phyloP scores from a whole-genome alignment of 2,329 filamentous ascomycete species.

The Lecanosticta acicola region DNA sequence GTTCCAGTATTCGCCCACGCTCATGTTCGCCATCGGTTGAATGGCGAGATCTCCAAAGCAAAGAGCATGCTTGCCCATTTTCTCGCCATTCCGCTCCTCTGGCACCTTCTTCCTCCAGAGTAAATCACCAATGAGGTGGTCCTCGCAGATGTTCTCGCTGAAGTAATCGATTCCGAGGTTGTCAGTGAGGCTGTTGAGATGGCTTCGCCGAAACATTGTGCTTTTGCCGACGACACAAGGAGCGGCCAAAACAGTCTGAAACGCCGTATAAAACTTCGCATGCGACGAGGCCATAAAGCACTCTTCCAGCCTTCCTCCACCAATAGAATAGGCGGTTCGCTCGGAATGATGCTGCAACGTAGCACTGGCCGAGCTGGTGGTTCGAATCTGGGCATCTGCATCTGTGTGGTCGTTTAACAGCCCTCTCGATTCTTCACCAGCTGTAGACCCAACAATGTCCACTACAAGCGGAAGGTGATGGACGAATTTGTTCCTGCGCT shows the following conservation, averaged over 20 bases:
- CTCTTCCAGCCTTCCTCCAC: conserved; percentile 84
- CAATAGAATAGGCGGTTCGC: conserved; percentile 32
- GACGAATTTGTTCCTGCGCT: conserved; percentile 70
- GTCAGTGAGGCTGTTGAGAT: conserved; percentile 68
- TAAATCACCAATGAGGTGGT: conserved; percentile 88
- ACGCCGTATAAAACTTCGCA: conserved; percentile 95
- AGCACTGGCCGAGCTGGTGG: conserved; percentile 22
- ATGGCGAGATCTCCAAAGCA: conserved; percentile 81
- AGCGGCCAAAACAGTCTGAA: conserved; percentile 85
- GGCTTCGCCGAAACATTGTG: conserved; percentile 94
- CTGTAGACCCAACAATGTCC: conserved; percentile 49
- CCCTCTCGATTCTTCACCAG: conserved; percentile 22
- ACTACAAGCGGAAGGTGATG: conserved; percentile 88
- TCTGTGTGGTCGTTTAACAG: conserved; percentile 11
- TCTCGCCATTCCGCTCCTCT: conserved; percentile 33
- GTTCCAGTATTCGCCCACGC: conserved; percentile 68
- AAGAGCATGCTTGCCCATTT: conserved; percentile 72
- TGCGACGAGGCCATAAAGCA: conserved; percentile 91
- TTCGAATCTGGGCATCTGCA: conserved; percentile 17
- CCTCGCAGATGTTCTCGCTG: conserved; percentile 93
- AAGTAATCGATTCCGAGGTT: conserved; percentile 81
- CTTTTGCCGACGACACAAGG: conserved; percentile 95
- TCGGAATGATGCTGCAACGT: conserved; percentile 17
- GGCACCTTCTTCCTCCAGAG: conserved; percentile 67
- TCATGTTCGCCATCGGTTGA: conserved; percentile 82